Percentiles rank a stretch among this genome's conserved stretches.
phyloP scores from a whole-genome alignment of 352 stramenopile genomes.

The Globisporangium splendens region DNA sequence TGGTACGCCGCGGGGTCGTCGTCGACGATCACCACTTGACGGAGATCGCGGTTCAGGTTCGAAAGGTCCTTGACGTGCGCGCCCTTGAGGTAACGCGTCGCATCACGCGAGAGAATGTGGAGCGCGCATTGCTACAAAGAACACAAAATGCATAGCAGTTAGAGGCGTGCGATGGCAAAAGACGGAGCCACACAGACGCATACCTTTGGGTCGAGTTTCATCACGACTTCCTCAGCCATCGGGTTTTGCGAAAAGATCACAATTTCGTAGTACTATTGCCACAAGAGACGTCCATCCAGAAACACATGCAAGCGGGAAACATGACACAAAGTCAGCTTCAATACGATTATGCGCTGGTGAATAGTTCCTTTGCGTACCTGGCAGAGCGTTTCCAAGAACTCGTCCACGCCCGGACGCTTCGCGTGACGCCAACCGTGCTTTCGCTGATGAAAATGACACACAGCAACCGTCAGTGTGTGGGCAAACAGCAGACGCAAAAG shows the following conservation, averaged over 20 bases:
- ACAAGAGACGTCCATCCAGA: background rate
- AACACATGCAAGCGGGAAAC: background rate
- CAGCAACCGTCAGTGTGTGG: background rate
- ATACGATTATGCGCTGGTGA: background rate
- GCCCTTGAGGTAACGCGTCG: conserved; percentile 80
- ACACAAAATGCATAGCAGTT: too few species aligned
- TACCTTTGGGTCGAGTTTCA: conserved; percentile 79
- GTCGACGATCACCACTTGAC: conserved; percentile 83
- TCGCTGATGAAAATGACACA: conserved; percentile 30
- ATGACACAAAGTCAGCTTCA: background rate
- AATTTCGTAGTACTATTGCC: conserved; percentile 76
- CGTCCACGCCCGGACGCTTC: conserved; percentile 81
- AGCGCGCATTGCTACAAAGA: conserved; percentile 54
- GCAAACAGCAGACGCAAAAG: background rate
- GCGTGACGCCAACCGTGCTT: conserved; percentile 87
- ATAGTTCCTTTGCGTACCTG: conserved; percentile 28
- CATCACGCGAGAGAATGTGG: conserved; percentile 78
- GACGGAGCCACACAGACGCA: background rate
- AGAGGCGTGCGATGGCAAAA: too few species aligned
- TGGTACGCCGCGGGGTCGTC: conserved; percentile 79
- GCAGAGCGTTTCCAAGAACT: conserved; percentile 80
- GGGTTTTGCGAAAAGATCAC: conserved; percentile 87
- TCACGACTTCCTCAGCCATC: conserved; percentile 74
- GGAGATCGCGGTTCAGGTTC: conserved; percentile 77
- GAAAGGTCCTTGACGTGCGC: conserved; percentile 82